Conservation (phyloP, 129 eudicot species). For the Apium graveolens region DNA sequence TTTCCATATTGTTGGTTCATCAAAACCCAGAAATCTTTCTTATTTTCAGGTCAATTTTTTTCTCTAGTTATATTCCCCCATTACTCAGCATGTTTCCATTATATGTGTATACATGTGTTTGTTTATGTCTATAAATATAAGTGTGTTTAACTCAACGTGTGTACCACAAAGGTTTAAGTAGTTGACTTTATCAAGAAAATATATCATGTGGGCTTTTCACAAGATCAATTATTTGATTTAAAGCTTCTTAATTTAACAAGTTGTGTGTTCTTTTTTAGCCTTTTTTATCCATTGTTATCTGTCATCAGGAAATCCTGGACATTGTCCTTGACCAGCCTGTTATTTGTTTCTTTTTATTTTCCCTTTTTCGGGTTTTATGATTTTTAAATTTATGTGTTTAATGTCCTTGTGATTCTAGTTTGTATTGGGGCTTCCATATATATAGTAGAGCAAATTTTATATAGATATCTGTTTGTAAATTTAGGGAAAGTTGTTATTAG, state of each 20-base stretch:
- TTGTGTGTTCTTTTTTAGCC: not conserved
- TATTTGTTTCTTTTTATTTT: not conserved
- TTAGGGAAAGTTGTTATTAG: not conserved
- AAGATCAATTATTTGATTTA: not conserved
- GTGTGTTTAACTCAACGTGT: not conserved
- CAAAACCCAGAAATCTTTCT: not conserved
- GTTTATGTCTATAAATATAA: not conserved
- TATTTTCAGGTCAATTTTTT: slow-evolving; percentile 3
- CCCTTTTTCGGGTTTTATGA: not conserved
- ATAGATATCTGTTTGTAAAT: not conserved
- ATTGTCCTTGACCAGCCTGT: slow-evolving; percentile 1
- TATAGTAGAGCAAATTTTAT: not conserved
- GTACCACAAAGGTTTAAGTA: not conserved
- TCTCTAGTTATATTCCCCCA: not conserved
- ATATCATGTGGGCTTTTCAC: slow-evolving; percentile 4
- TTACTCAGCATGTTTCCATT: slow-evolving; percentile 9
- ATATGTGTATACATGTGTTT: not conserved
- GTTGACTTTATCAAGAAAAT: slow-evolving; percentile 7
- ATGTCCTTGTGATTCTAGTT: not conserved
- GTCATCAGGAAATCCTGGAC: slow-evolving; percentile 7
- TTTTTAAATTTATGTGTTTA: not conserved
- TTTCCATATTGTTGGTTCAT: not conserved
- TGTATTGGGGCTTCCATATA: not conserved
- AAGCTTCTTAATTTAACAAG: slow-evolving; percentile 7
- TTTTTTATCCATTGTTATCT: not conserved